Evolutionary conservation across 805 yeast genomes (phyloP).

Genomic region (Clavispora santaluciae): DNA sequence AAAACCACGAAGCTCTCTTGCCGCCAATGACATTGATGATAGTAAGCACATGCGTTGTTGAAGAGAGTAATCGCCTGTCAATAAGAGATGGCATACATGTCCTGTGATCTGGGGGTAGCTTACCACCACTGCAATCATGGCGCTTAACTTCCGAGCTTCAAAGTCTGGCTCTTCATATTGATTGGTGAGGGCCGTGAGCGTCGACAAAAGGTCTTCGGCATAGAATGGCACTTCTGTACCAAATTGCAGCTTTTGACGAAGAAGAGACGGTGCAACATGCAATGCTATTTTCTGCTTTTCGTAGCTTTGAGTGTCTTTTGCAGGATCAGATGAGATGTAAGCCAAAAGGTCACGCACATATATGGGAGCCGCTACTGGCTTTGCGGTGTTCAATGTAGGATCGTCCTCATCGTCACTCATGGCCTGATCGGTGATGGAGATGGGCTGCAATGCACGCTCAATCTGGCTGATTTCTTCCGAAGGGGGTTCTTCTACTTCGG

Average conservation of each 20-base stretch:
- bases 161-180: constrained; percentile 53
- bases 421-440: constrained; percentile 3
- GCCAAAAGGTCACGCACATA: constrained; percentile 69
- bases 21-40: constrained; percentile 64
- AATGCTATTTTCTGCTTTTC: constrained; percentile 49
- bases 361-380: constrained; percentile 44
- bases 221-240: constrained; percentile 60
- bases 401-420: constrained; percentile 48
- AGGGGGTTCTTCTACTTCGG: constrained; percentile 10
- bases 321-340: constrained; percentile 44
- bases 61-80: constrained; percentile 73
- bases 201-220: constrained; percentile 47
- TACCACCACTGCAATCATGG: constrained; percentile 60
- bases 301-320: constrained; percentile 41
- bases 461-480: constrained; percentile 18
- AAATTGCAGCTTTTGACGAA: constrained; percentile 57
- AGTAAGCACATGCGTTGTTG: constrained; percentile 71
- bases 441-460: constrained; percentile 7
- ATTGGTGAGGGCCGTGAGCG: constrained; percentile 52
- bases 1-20: constrained; percentile 65
- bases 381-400: constrained; percentile 36
- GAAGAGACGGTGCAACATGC: constrained; percentile 50
- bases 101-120: constrained; percentile 42
- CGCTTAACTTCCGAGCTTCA: constrained; percentile 59
- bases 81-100: constrained; percentile 44